Evolutionary conservation across 2,329 filamentous ascomycete genomes (phyloP).

Genomic region (Aspergillus versicolor): DNA sequence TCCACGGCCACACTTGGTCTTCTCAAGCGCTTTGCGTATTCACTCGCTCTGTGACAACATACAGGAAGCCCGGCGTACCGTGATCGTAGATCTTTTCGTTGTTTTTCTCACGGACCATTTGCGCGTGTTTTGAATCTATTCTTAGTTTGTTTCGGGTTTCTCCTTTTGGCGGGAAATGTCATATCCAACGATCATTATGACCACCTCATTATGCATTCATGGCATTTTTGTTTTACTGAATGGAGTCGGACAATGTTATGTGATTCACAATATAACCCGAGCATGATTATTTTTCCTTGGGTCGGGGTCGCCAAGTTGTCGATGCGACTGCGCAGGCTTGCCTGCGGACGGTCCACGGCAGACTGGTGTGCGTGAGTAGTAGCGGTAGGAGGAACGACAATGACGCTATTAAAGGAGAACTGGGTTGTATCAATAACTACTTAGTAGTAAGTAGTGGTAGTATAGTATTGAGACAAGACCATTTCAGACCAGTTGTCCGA

Average conservation of each 20-base stretch:
- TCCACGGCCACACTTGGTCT: conserved; percentile 26
- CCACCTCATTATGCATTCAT: conserved; percentile 36
- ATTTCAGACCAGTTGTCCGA: conserved; percentile 13
- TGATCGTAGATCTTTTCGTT: conserved; percentile 38
- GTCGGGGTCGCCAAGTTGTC: conserved; percentile 13
- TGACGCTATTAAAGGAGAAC: conserved; percentile 9
- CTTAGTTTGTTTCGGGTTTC: conserved; percentile 21
- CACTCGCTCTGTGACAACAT: conserved; percentile 34
- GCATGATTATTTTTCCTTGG: conserved; percentile 15
- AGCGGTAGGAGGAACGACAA: conserved; percentile 2
- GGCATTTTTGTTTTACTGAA: conserved; percentile 35
- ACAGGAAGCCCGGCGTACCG: conserved; percentile 40
- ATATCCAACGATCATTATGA: conserved; percentile 41
- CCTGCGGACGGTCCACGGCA: background rate
- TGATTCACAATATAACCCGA: conserved; percentile 21
- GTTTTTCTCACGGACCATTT: conserved; percentile 25
- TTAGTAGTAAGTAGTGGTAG: conserved; percentile 4
- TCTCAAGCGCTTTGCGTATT: conserved; percentile 26
- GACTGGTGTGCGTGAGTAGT: background rate
- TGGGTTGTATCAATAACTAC: conserved; percentile 14
- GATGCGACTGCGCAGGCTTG: conserved; percentile 13
- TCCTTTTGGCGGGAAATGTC: conserved; percentile 32
- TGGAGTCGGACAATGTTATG: conserved; percentile 24
- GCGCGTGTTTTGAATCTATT: conserved; percentile 21
- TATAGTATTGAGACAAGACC: conserved; percentile 11